Evolutionary conservation across 371 early-diverging fungal species (phyloP).

Genomic region (Polyrhizophydium stewartii): DNA sequence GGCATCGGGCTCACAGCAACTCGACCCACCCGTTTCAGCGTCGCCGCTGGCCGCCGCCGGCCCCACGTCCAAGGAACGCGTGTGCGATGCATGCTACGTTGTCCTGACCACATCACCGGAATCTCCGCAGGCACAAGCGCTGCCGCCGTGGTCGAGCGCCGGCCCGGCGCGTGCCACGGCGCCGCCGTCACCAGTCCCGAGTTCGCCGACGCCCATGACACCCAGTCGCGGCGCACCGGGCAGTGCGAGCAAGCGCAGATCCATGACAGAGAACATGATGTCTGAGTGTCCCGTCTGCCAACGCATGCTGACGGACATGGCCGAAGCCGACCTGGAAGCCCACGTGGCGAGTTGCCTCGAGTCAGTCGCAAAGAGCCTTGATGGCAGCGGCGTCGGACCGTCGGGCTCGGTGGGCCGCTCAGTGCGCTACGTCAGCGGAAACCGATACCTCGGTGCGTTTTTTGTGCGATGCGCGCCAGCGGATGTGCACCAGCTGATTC

Average conservation of each 20-base stretch:
- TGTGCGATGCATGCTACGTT: conserved; percentile 4
- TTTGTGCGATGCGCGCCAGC: not conserved
- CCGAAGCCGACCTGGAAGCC: conserved; percentile 42
- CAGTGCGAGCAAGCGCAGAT: not conserved
- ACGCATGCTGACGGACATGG: conserved; percentile 34
- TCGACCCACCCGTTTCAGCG: not conserved
- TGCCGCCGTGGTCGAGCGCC: too few relatives aligned
- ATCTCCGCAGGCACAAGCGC: too few relatives aligned
- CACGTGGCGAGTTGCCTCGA: conserved; percentile 76
- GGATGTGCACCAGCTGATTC: too few relatives aligned
- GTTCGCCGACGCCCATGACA: too few relatives aligned
- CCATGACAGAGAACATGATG: conserved; percentile 44
- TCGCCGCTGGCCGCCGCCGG: not conserved
- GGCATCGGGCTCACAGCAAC: not conserved
- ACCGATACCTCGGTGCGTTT: conserved; percentile 62
- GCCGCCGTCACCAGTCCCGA: not conserved
- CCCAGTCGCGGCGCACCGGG: not conserved
- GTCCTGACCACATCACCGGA: conserved; percentile 1
- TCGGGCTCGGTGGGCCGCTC: conserved; percentile 19
- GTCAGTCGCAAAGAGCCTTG: conserved; percentile 25
- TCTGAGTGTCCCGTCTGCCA: conserved; percentile 81
- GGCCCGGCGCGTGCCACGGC: too few relatives aligned
- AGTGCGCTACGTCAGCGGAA: conserved; percentile 42
- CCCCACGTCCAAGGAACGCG: not conserved
- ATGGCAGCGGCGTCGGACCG: conserved; percentile 9